phyloP scores from a whole-genome alignment of 495 filamentous ascomycete species.

The Aspergillus panamensis region DNA sequence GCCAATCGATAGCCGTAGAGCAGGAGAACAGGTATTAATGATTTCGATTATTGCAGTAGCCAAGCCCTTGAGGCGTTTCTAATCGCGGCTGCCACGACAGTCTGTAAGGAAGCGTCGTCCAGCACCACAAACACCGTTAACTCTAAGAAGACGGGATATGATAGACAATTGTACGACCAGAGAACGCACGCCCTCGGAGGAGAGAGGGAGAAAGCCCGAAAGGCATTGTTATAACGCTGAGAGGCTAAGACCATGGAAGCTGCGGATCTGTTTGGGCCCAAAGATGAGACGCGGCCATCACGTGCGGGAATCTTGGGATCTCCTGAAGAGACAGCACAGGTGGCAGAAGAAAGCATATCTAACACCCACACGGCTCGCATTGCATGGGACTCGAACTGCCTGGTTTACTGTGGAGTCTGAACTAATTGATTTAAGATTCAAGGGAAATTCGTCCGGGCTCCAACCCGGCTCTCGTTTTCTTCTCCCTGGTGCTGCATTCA shows the following conservation, averaged over 20 bases:
- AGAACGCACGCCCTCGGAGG: background rate
- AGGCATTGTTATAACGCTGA: background rate
- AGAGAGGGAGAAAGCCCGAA: background rate
- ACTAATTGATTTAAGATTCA: background rate
- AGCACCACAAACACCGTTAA: background rate
- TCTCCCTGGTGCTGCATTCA: background rate
- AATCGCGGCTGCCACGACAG: background rate
- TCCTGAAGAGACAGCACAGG: background rate
- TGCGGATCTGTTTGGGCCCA: constrained; percentile 1
- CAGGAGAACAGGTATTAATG: background rate
- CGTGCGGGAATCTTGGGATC: constrained; percentile 1
- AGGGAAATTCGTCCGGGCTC: background rate
- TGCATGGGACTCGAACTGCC: too few species aligned
- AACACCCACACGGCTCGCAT: background rate
- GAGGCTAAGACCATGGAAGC: background rate
- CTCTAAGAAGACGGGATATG: background rate
- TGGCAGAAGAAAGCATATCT: background rate
- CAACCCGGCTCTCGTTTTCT: background rate
- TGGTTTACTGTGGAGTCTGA: too few species aligned
- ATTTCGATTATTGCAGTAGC: background rate
- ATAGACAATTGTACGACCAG: background rate
- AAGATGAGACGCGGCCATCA: constrained; percentile 5
- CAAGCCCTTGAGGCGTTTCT: constrained; percentile 1
- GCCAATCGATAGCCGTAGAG: background rate
- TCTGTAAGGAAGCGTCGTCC: background rate